Percentiles rank a stretch among this genome's conserved stretches.
phyloP scores from a whole-genome alignment of 495 filamentous ascomycete species.

The Filosporella fistucella region DNA sequence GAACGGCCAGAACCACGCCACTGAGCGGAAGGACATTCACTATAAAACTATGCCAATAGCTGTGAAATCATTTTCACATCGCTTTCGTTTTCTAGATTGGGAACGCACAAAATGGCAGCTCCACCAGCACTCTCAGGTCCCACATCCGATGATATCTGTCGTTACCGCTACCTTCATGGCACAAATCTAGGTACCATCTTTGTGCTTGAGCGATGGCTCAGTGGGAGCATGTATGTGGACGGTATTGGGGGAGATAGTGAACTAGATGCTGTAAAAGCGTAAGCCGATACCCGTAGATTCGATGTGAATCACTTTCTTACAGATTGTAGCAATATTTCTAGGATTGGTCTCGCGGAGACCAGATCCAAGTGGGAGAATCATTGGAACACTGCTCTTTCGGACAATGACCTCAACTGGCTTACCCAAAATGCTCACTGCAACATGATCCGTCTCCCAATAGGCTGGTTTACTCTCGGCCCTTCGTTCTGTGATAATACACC shows the following conservation, averaged over 20 bases:
- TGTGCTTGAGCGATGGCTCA: constrained; percentile 51
- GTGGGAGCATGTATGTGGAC: constrained; percentile 34
- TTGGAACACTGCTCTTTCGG: constrained; percentile 40
- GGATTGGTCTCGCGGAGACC: constrained; percentile 39
- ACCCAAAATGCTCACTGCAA: constrained; percentile 39
- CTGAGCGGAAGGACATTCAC: no score
- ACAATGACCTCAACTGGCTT: constrained; percentile 42
- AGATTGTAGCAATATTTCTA: constrained; percentile 31
- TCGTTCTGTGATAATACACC: constrained; percentile 39
- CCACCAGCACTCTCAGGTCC: constrained; percentile 30
- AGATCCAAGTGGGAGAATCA: constrained; percentile 43
- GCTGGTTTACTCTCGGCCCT: constrained; percentile 47
- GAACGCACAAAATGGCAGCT: no score
- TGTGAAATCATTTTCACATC: no score
- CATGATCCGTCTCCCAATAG: constrained; percentile 49
- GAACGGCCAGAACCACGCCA: no score
- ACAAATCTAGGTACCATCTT: constrained; percentile 52
- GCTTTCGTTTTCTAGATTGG: no score
- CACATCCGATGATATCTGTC: constrained; percentile 36
- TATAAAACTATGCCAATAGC: no score
- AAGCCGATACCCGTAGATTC: no score
- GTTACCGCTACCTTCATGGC: constrained; percentile 53
- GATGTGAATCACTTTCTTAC: no score
- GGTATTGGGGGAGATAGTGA: constrained; percentile 33
- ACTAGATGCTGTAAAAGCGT: constrained; percentile 39